phyloP scores from a whole-genome alignment of 768 basidiomycete species.

The Lepiota brunneoincarnata region DNA sequence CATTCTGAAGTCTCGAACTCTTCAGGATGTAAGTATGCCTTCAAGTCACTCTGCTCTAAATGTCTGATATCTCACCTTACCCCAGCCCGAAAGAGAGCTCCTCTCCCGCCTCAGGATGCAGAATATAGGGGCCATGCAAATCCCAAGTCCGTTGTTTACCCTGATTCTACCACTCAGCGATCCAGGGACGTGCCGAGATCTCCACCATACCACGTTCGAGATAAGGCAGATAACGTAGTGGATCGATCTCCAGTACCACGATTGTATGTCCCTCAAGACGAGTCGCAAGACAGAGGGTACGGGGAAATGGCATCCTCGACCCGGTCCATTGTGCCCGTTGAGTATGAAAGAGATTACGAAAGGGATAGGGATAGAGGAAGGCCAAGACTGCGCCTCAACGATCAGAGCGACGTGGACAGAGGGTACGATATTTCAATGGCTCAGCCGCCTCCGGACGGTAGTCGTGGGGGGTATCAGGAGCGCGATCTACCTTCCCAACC shows the following conservation, averaged over 20 bases:
- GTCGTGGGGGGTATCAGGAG: slow-evolving; percentile 6
- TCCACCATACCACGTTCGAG: not conserved
- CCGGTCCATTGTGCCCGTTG: not conserved
- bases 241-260: not conserved
- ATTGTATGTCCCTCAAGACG: not conserved
- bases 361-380: not conserved
- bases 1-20: not conserved
- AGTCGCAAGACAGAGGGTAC: not conserved
- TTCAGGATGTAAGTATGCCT: not conserved
- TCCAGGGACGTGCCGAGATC: not conserved
- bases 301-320: not conserved
- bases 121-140: slow-evolving; percentile 5
- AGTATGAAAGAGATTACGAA: slow-evolving; percentile 3
- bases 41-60: too few relatives aligned
- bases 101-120: slow-evolving; percentile 7
- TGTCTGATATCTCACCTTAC: not conserved
- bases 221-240: not conserved
- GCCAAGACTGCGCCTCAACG: not conserved
- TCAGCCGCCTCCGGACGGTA: not conserved
- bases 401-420: not conserved
- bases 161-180: not conserved
- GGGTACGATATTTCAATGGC: not conserved
- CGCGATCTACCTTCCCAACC: slow-evolving; percentile 8
- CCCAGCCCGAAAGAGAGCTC: slow-evolving; percentile 8
- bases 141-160: not conserved